phyloP scores from a whole-genome alignment of 495 filamentous ascomycete genomes.

The Penicillium arizonense region DNA sequence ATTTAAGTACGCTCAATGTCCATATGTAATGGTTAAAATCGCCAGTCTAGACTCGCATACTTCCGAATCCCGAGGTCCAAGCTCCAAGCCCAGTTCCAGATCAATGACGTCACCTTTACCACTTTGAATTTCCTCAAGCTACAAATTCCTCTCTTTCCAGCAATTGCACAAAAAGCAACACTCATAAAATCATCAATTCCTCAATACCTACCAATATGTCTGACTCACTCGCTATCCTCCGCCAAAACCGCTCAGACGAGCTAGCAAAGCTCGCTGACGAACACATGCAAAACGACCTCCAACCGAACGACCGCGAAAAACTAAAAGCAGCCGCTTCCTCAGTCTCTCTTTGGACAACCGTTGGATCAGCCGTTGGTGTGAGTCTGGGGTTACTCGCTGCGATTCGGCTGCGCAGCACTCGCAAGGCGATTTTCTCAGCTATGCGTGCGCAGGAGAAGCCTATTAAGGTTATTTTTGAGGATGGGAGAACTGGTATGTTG shows the following conservation, averaged over 20 bases:
- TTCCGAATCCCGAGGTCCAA: too few species aligned
- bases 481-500: conserved; percentile 53
- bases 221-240: conserved; percentile 56
- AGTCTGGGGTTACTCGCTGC: conserved; percentile 58
- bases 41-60: too few species aligned
- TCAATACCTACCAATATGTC: conserved; percentile 22
- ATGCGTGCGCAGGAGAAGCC: conserved; percentile 60
- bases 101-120: not conserved
- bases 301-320: conserved; percentile 55
- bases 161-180: not conserved
- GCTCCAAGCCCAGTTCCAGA: too few species aligned
- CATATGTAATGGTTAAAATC: too few species aligned
- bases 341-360: conserved; percentile 49
- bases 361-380: conserved; percentile 60
- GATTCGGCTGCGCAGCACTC: conserved; percentile 51
- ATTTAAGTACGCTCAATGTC: too few species aligned
- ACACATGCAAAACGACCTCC: conserved; percentile 62
- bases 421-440: conserved; percentile 55
- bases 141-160: too few species aligned
- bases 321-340: conserved; percentile 52
- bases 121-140: not conserved
- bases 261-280: conserved; percentile 58
- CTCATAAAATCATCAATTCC: not conserved
- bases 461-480: conserved; percentile 58
- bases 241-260: conserved; percentile 50